Base-by-base conservation (phyloP, 148 eudicot species). In the Persicaria tinctoria region DNA sequence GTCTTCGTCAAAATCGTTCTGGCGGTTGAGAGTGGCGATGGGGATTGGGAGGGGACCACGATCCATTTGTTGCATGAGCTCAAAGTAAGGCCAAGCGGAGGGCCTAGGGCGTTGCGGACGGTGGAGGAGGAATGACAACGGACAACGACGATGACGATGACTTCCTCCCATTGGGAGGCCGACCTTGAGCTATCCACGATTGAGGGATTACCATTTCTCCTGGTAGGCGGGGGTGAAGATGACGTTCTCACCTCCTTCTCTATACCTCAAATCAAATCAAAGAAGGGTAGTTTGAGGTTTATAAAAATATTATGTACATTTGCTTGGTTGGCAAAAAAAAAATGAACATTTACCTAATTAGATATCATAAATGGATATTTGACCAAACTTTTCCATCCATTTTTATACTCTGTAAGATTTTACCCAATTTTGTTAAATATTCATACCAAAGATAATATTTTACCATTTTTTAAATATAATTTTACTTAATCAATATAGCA, bases 131-230 rank as follows among this genome's bases (percentile, higher is more conserved):
- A 81, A 7, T n/a, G 45, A 80, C 90, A 86, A 47, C 84, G 90
- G 53, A 85, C 87, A 68, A 90, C 87, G 74, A 90, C 82, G 74
- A 90, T 79, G 75, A 81, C 41, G 68, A 95, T 79, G 20, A 92
- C 88, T 75, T 87, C 89, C 46, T 92, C 93, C 97, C 97, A 90
- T 6, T 90, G 91, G 69, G 70, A 74, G 69, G 97, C 83, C 69
- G 27, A 23, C 41, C 41, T 82, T 88, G 73, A 92, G 87, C 72
- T 83, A 91, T 12, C 76, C 76, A 48, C 76, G 50, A 17, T 74
- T 55, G 63, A 74, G 66, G 4, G 76, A 74, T 14, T 74, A 74
- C 76, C 76, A 74, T 55, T 74, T 74, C 27, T 55, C 64, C 62
- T 87, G 92, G 80, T 92, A 92, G 41, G 97, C 81, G 73, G 75